Evolutionary conservation across 192 early-diverging fungal genomes (phyloP).

Genomic region (Spizellomyces punctatus): DNA sequence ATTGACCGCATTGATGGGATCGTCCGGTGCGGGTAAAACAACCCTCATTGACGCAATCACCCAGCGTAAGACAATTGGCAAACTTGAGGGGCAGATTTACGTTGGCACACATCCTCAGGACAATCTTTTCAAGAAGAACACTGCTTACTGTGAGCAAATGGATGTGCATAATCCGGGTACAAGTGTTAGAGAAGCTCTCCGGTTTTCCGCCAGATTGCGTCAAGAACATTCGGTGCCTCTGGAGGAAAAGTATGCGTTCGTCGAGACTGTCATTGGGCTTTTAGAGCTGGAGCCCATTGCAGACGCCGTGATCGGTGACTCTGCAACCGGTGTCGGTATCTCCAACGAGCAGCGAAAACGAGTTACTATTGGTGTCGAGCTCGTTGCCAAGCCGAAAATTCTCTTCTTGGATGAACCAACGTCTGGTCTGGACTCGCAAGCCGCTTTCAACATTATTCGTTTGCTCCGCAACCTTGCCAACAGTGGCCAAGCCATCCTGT

Average conservation of each 20-base stretch:
- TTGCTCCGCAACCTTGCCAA: constrained; percentile 63
- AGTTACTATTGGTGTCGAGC: constrained; percentile 83
- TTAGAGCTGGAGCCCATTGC: constrained; percentile 75
- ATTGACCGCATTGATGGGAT: constrained; percentile 73
- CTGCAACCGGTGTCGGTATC: constrained; percentile 75
- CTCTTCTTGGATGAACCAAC: constrained; percentile 89
- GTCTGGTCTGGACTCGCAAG: constrained; percentile 72
- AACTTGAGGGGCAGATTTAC: constrained; percentile 55
- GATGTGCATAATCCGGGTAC: constrained; percentile 37
- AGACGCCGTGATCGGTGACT: constrained; percentile 74
- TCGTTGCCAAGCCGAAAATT: constrained; percentile 80
- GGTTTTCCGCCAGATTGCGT: constrained; percentile 57
- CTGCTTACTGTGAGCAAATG: constrained; percentile 81
- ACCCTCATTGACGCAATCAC: constrained; percentile 47
- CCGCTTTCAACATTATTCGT: constrained; percentile 73
- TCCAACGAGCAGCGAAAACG: constrained; percentile 88
- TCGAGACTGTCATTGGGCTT: constrained; percentile 74
- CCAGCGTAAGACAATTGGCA: constrained; percentile 65
- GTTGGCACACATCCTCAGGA: constrained; percentile 42
- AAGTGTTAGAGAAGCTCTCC: constrained; percentile 79
- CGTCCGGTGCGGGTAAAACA: constrained; percentile 52
- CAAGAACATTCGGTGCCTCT: constrained; percentile 60
- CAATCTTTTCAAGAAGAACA: constrained; percentile 34
- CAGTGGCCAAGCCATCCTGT: constrained; percentile 75
- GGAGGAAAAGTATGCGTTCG: constrained; percentile 72